phyloP scores from a whole-genome alignment of 1,284 basidiomycete species.

The Meira miltonrushii region DNA sequence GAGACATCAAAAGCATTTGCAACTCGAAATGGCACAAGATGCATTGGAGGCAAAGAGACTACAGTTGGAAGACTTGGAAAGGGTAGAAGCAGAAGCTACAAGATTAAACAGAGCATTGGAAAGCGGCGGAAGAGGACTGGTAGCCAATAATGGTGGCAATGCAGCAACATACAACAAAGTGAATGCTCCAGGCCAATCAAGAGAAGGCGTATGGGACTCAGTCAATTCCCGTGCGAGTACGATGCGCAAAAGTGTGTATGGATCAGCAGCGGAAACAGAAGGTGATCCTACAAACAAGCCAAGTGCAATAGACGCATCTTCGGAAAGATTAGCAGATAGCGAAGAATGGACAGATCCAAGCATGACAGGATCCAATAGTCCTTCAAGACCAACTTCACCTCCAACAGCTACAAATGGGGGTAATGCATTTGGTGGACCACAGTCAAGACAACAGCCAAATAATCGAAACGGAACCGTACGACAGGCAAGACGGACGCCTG shows the following conservation, averaged over 20 bases:
- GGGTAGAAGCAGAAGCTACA: constrained; percentile 81
- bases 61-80: constrained; percentile 82
- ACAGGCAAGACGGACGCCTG: neutral
- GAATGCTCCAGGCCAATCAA: neutral
- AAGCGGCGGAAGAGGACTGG: constrained; percentile 35
- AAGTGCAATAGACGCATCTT: neutral
- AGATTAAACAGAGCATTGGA: constrained; percentile 79
- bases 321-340: constrained; percentile 7
- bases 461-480: neutral
- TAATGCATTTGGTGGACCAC: constrained; percentile 8
- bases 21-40: constrained; percentile 95
- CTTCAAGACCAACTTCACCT: constrained; percentile 1
- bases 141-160: neutral
- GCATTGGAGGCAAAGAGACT: constrained; percentile 78
- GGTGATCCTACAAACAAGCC: neutral
- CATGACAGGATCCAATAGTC: neutral
- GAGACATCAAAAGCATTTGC: constrained; percentile 95
- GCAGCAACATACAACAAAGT: neutral
- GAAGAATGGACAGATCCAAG: constrained; percentile 11
- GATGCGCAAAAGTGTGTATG: constrained; percentile 19
- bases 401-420: constrained; percentile 10
- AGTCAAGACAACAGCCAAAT: constrained; percentile 15
- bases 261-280: constrained; percentile 19
- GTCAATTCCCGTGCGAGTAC: constrained; percentile 3
- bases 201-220: constrained; percentile 9